Evolutionary conservation across 2,329 filamentous ascomycete species (phyloP).

Genomic region (Fusarium nygamai): DNA sequence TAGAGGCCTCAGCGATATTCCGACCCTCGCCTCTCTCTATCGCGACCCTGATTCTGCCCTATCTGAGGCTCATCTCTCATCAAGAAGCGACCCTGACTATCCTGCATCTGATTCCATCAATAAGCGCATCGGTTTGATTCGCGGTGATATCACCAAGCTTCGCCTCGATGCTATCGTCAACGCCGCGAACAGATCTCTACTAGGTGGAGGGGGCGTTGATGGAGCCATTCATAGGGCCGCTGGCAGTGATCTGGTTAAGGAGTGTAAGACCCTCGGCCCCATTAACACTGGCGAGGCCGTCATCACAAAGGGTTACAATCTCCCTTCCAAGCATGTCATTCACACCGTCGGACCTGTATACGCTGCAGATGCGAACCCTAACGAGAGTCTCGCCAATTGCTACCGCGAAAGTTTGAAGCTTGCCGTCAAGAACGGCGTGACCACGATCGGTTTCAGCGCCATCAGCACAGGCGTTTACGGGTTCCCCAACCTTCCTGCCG

Average conservation of each 20-base stretch:
- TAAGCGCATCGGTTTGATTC: conserved; percentile 74
- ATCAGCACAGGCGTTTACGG: conserved; percentile 92
- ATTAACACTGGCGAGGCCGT: conserved; percentile 83
- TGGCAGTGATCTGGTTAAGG: conserved; percentile 71
- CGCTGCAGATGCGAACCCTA: conserved; percentile 50
- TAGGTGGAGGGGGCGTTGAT: conserved; percentile 91
- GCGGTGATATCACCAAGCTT: conserved; percentile 84
- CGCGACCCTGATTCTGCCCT: conserved; percentile 22
- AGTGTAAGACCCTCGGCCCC: conserved; percentile 77
- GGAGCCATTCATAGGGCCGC: conserved; percentile 88
- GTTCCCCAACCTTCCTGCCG: conserved; percentile 80
- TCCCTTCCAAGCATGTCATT: conserved; percentile 83
- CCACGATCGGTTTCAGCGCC: conserved; percentile 82
- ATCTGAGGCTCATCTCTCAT: conserved; percentile 2
- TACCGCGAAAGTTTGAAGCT: conserved; percentile 78
- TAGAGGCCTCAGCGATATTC: conserved; percentile 63
- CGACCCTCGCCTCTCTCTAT: conserved; percentile 74
- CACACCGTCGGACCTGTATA: conserved; percentile 93
- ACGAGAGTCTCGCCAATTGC: conserved; percentile 65
- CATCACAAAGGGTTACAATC: conserved; percentile 79
- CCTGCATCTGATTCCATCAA: conserved; percentile 67
- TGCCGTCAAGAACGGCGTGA: conserved; percentile 73
- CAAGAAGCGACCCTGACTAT: conserved; percentile 2
- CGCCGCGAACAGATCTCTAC: conserved; percentile 81
- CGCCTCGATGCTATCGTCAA: conserved; percentile 88